Evolutionary conservation across 169 alveolate genomes (phyloP), one percentile per base, ranked within the genome.

Genomic region (Toxoplasma gondii): DNA sequence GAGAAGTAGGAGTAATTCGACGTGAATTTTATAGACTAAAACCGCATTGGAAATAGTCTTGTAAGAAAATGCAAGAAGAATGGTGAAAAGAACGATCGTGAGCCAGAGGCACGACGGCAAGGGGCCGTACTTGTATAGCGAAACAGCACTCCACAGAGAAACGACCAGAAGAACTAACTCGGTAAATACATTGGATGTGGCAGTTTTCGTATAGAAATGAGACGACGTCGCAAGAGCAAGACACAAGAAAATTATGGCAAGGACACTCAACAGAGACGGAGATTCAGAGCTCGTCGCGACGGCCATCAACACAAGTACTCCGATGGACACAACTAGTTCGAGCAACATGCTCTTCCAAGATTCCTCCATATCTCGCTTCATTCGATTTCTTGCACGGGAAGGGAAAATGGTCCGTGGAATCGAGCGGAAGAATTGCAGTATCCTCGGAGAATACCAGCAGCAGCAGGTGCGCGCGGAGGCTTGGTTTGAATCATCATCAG

Each of bases 371-470:
- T 82, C 90, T 36, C 10, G 22, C 69, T 41, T 82, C 69, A 82
- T 19, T 38, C 1, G 38, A 24, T 16, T 34, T 43, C 90, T 4
- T n/a, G 45, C 53, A 19, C 45, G 87, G 41, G 88, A 43, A 39
- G 78, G 78, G 36, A 86, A 29, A 16, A 34, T 27, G 74, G 45
- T 36, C 49, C 49, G 84, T 34, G 41, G 41, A 19, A 74, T n/a
- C 67, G 41, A 41, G 7, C 90, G 90, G 67, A 2, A 45, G 27
- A 41, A 0, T 34, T 70, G 90, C 54, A 0, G n/a, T 17, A 36
- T 10, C 36, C 54, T 88, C 7, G 94, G 92, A 86, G 91, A 67
- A 70, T 92, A 92, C 80, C 88, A 92, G 7, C 94, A 92, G 92
- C 91, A 92, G 94, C 94, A 92, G 2, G 91, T 49, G 36, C 94